Conservation (phyloP, 441 rosid species). For the Adansonia gregorii region DNA sequence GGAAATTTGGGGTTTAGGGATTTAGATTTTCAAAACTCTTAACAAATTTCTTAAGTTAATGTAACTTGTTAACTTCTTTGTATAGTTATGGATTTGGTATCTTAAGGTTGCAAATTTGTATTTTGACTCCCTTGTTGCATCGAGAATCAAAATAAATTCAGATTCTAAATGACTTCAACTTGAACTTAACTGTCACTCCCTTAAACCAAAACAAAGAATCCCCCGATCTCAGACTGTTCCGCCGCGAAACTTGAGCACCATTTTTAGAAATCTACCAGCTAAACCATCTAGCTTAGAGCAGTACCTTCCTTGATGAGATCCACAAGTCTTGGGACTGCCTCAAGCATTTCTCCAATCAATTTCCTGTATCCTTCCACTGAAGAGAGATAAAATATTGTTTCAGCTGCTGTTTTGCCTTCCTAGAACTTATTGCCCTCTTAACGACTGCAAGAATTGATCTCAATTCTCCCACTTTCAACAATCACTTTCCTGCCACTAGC, state of each 20-base stretch:
- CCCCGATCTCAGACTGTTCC: too few relatives aligned
- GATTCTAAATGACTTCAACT: too few relatives aligned
- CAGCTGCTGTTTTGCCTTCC: constrained; percentile 73
- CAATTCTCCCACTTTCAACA: constrained; percentile 58
- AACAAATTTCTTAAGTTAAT: not conserved
- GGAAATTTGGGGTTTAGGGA: not conserved
- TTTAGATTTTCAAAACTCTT: not conserved
- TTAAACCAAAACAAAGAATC: too few relatives aligned
- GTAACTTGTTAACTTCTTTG: not conserved
- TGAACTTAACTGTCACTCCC: too few relatives aligned
- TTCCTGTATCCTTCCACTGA: constrained; percentile 55
- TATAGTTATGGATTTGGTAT: not conserved
- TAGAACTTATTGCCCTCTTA: constrained; percentile 45
- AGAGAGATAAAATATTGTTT: constrained; percentile 70
- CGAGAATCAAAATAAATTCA: too few relatives aligned
- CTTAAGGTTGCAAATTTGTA: not conserved
- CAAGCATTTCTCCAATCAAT: constrained; percentile 61
- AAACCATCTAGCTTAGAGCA: not conserved
- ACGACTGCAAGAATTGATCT: constrained; percentile 52
- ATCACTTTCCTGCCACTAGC: constrained; percentile 53
- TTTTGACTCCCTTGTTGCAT: too few relatives aligned
- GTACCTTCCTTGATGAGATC: constrained; percentile 59
- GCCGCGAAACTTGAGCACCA: too few relatives aligned
- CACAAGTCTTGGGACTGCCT: constrained; percentile 55
- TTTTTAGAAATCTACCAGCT: too few relatives aligned